Evolutionary conservation across 176 grass and related monocot species (phyloP), one percentile per base, ranked within the genome.

Genomic region (Rhynchospora breviuscula): DNA sequence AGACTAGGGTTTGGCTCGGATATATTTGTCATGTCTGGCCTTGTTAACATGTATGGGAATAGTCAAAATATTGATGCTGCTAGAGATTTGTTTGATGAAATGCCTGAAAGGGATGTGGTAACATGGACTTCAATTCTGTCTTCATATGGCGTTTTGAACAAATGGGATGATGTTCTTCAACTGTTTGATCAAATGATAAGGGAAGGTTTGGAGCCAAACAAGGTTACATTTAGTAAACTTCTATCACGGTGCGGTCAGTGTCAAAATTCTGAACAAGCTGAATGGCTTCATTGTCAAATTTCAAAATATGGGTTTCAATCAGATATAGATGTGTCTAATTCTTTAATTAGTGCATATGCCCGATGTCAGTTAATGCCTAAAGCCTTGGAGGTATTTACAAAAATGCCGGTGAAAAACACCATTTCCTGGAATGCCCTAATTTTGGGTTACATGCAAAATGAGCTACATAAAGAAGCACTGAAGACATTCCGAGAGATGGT

Each of bases 41-140:
- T 97, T 66, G 74, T 97, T 17, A 88, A 75, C 45, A 66, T 91
- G 0, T 94, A 88, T 6, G 82, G 81, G 0, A 47, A 57, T 25
- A 83, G 86, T 65, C 83, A 81, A 64, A 79, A 67, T 4, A 78
- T 83, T 3, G 61, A 84, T 6, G 19, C 78, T 56, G 95, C 92
- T 4, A 92, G 84, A 48, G 67, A 87, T 67, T 2, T 97, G 80
- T 97, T 97, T 21, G 85, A 85, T 26, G 87, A 92, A 87, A 97
- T 94, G 88, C 85, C 9, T 6, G 63, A 91, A 3, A 88, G 77
- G 81, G 95, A 97, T 82, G 88, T 97, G 7, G 92, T 97, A 35
- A 87, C 92, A 18, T 97, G 95, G 95, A 97, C 95, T 0, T 94
- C 86, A 7, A 89, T 97, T 87, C 79, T 97, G 12, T 92, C 90